phyloP scores from a whole-genome alignment of 2,329 filamentous ascomycete species.

The Ceratocystiopsis minuta region DNA sequence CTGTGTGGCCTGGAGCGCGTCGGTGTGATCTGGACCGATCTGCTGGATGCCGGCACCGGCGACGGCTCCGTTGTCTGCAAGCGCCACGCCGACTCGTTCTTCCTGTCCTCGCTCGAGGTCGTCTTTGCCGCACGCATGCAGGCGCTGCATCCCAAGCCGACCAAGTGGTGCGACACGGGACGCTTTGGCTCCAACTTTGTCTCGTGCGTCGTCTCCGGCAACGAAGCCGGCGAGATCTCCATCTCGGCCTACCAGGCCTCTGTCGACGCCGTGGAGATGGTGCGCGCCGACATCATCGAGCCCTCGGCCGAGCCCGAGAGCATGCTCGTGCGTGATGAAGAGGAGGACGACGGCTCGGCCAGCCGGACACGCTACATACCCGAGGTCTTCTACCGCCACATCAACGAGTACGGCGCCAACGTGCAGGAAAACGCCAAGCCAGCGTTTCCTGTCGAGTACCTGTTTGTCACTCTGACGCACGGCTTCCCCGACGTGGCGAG shows the following conservation, averaged over 20 bases:
- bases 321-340: conserved; percentile 88
- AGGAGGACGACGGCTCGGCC: conserved; percentile 55
- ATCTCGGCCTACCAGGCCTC: conserved; percentile 90
- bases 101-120: conserved; percentile 79
- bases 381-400: conserved; percentile 86
- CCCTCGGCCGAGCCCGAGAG: conserved; percentile 81
- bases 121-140: conserved; percentile 78
- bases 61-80: conserved; percentile 88
- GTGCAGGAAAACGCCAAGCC: conserved; percentile 97
- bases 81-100: conserved; percentile 88
- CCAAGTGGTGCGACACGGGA: conserved; percentile 93
- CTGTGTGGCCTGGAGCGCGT: conserved; percentile 76
- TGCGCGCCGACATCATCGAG: conserved; percentile 83
- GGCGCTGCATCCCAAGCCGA: conserved; percentile 70
- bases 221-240: conserved; percentile 71
- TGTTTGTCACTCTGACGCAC: conserved; percentile 88
- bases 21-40: conserved; percentile 87
- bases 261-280: conserved; percentile 93
- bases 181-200: conserved; percentile 93
- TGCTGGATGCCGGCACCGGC: conserved; percentile 62
- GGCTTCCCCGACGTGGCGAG: conserved; percentile 74
- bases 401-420: conserved; percentile 92
- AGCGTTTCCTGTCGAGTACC: conserved; percentile 87
- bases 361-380: conserved; percentile 76
- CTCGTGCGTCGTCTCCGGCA: conserved; percentile 87